These are phyloP conservation scores for Quercus ilex DNA, from an alignment of 306 rosid genomes.

Conservation along the genomic window DNA sequence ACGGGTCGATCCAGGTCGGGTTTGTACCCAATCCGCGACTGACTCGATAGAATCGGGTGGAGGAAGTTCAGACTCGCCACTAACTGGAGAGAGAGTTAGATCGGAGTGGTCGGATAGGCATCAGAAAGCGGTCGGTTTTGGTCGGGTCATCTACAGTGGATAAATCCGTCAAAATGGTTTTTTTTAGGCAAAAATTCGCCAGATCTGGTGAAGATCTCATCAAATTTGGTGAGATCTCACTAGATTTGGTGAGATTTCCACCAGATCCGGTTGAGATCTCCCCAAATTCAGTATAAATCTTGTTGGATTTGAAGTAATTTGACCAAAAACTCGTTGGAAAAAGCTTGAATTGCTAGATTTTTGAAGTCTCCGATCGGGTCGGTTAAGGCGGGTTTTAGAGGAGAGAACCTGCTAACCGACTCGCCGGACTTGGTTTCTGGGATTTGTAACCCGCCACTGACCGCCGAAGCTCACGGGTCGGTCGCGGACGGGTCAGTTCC, in stretches of 20 bases:
- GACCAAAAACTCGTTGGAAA: too few relatives aligned
- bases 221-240: fast-evolving
- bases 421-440: fast-evolving
- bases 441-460: fast-evolving
- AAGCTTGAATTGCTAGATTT: fast-evolving
- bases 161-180: too few relatives aligned
- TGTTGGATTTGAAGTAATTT: too few relatives aligned
- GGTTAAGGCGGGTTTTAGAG: too few relatives aligned
- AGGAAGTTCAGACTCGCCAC: fast-evolving
- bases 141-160: too few relatives aligned
- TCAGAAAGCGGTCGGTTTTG: fast-evolving
- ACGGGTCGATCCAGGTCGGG: fast-evolving
- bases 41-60: fast-evolving
- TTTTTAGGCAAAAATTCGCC: fast-evolving
- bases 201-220: fast-evolving
- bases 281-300: too few relatives aligned
- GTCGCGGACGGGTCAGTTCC: fast-evolving
- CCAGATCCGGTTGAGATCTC: fast-evolving
- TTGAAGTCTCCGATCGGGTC: fast-evolving
- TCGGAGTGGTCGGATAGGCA: fast-evolving
- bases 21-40: fast-evolving
- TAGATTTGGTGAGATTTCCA: too few relatives aligned
- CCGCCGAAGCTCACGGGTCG: fast-evolving
- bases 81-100: fast-evolving
- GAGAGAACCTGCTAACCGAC: too few relatives aligned